Base-by-base conservation (phyloP, 78 protist genomes). In the Thecamonas trahens region DNA sequence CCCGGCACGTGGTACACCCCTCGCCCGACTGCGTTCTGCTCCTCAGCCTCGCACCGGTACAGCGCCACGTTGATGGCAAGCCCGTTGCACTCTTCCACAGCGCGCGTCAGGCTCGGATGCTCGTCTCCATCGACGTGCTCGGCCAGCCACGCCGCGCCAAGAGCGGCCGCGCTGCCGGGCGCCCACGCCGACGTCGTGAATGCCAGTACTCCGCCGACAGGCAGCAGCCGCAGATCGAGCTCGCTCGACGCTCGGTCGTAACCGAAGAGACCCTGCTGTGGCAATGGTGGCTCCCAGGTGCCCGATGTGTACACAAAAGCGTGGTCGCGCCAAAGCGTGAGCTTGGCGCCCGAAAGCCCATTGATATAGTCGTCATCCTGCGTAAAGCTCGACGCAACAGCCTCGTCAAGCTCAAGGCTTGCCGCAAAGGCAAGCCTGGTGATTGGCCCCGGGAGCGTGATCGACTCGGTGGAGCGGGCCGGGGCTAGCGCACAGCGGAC, bases 21-120 rank as follows among this genome's bases (percentile, higher is more conserved):
- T 50, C 2, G 6, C 15, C 7, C 35, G 26, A 7, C 55, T 17
- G 7, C 44, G 17, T 11, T 14, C 38, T 24, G 31, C 37, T 82
- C 88, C 58, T 87, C 92, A 22, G 44, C 79, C 14, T 67, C 34
- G 39, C 76, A 70, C 47, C 79, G 74, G 47, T 42, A 82, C 14
- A 87, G 64, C 24, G 74, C 26, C n/a, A 52, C 32, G 70, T 87
- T 87, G 70, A 87, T 44, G 17, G 76, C 86, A 5, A 70, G 20
- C 24, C 76, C 73, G 24, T 26, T 45, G 5, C 62, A 28, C 44
- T n/a, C 24, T 0, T 45, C 44, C 38, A 85, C 24, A 1, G 74
- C 13, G 6, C 39, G 17, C 6, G 34, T 32, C 40, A 69, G n/a
- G n/a, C n/a, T n/a, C n/a, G n/a, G n/a, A n/a, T n/a, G n/a, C n/a